Base-by-base conservation (phyloP, 768 basidiomycete species). In the Lactifluus hygrophoroides region DNA sequence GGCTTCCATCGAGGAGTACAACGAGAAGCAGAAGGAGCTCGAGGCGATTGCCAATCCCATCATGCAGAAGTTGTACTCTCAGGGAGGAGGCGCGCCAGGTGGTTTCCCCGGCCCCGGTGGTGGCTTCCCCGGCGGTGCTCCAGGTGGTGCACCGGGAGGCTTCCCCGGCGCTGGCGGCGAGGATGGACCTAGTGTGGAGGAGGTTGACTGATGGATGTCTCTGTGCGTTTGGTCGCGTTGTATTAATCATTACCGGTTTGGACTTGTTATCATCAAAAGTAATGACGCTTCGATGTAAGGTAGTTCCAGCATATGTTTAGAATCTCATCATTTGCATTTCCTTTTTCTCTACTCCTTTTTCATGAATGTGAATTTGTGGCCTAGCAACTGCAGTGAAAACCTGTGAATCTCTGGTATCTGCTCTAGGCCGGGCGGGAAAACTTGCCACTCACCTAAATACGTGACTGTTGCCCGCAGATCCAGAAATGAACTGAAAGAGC, bases 1-100 rank as follows among this genome's bases (percentile, higher is more conserved):
- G 69, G 95, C 82, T 1, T 88, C 88, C 64, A 94, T 91, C 77
- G 90, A 94, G 69, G 94, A 97, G 76, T 94, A 94, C 74, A 89
- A 90, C 72, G 80, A 79, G 68, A 88, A 84, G 75, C 93, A 94
- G 71, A 94, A 94, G 79, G 94, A 96, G 75, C 77, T 97, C 51
- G 94, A 96, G 76, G 74, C 68, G 17, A 69, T 94, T 65, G 90
- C 92, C 66, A 89, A 83, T 72, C 84, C 84, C 11, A 84, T 85
- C 67, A 82, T 82, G 80, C 79, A 79, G 71, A 80, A 78, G 66
- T 80, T 94, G 27, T 94, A 95, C 71, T 67, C 73, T 35, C 69
- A 75, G 34, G 76, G 71, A 51, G 76, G 71, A 51, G 84, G 82
- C 64, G 81, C 81, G 56, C 71, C 74, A 7, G 85, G 84, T 62